phyloP scores from a whole-genome alignment of 164 flowering plant species.

The Cinnamomum micranthum region DNA sequence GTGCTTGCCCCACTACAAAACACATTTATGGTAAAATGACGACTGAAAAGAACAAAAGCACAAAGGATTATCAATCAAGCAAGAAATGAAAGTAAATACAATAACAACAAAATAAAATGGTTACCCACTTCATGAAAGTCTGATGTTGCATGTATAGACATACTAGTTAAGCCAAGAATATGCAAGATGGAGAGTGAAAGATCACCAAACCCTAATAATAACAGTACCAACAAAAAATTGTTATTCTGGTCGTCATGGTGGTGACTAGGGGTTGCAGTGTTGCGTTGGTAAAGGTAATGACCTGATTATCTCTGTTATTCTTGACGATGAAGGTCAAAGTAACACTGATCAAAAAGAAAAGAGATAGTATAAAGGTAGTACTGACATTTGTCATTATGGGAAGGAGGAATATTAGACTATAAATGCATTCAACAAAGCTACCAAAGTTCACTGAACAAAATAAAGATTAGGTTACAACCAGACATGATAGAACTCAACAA shows the following conservation, averaged over 20 bases:
- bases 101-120: background rate
- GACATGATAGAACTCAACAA: background rate
- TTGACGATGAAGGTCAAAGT: too few species aligned
- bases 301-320: too few species aligned
- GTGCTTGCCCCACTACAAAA: background rate
- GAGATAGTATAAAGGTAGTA: background rate
- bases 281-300: too few species aligned
- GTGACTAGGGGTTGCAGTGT: too few species aligned
- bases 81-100: background rate
- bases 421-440: background rate
- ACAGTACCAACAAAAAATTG: too few species aligned
- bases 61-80: background rate
- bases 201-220: too few species aligned
- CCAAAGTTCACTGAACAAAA: background rate
- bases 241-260: too few species aligned
- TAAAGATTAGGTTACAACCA: background rate
- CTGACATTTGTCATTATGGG: too few species aligned
- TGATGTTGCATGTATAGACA: background rate
- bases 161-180: background rate
- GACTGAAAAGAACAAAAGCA: background rate
- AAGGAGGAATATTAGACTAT: background rate
- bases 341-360: background rate
- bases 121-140: background rate
- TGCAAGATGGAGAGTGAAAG: background rate
- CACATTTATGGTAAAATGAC: too few species aligned